Conservation (phyloP, 768 basidiomycete species). For the Suillus weaverae region DNA sequence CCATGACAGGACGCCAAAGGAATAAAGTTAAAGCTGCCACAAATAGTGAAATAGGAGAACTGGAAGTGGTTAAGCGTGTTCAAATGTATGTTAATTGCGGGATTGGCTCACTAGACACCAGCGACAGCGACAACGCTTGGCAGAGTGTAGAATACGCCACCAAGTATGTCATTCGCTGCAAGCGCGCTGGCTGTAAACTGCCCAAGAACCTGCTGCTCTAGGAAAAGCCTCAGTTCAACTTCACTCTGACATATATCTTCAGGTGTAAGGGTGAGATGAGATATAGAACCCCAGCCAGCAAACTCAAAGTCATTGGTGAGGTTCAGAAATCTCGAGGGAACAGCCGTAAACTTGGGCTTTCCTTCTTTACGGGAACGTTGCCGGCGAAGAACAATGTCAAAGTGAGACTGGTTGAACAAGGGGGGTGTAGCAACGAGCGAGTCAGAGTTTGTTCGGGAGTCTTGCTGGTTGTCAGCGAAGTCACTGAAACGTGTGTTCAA, state of each 20-base stretch:
- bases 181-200: slow-evolving; percentile 66
- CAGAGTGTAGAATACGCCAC: slow-evolving; percentile 68
- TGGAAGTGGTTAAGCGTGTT: slow-evolving; percentile 20
- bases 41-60: slow-evolving; percentile 69
- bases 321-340: slow-evolving; percentile 62
- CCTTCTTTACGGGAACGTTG: slow-evolving; percentile 51
- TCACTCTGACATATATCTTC: slow-evolving; percentile 42
- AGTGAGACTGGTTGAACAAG: slow-evolving; percentile 49
- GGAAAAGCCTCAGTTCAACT: slow-evolving; percentile 29
- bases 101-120: slow-evolving; percentile 58
- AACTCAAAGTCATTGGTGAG: slow-evolving; percentile 69
- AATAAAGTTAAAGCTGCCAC: slow-evolving; percentile 61
- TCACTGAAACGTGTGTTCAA: background rate
- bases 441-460: background rate
- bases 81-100: background rate
- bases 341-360: slow-evolving; percentile 36
- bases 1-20: slow-evolving; percentile 75
- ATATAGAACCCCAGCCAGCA: slow-evolving; percentile 66
- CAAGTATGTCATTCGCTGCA: slow-evolving; percentile 66
- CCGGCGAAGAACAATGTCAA: slow-evolving; percentile 58
- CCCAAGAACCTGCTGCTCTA: slow-evolving; percentile 48
- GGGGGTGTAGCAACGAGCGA: slow-evolving; percentile 29
- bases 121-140: slow-evolving; percentile 63
- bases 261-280: slow-evolving; percentile 43
- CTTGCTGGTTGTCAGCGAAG: background rate